These are phyloP conservation scores for Acer negundo DNA, from an alignment of 345 rosid genomes.

Conservation along the genomic window DNA sequence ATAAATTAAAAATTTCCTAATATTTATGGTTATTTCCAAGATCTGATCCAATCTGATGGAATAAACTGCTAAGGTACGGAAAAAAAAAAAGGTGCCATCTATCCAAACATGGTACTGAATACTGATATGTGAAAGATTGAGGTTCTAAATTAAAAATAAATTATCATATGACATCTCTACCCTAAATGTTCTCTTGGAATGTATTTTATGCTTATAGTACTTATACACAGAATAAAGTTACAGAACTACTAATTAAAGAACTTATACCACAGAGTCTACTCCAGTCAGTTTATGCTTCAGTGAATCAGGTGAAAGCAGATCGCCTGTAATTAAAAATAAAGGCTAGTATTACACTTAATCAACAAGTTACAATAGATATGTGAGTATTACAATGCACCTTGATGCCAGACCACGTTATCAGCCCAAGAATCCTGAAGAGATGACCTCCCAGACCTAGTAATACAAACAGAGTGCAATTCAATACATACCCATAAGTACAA, in stretches of 20 bases:
- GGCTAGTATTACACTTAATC: not conserved
- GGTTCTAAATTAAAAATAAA: not conserved
- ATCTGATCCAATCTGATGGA: too few species aligned
- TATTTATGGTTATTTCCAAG: too few species aligned
- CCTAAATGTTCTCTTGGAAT: not conserved
- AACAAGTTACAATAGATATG: conserved; percentile 10
- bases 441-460: conserved; percentile 58
- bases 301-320: conserved; percentile 57
- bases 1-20: too few species aligned
- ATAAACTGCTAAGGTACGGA: too few species aligned
- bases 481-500: not conserved
- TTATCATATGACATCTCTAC: not conserved
- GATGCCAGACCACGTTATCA: conserved; percentile 54
- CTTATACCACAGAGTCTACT: conserved; percentile 58
- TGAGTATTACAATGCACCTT: conserved; percentile 30
- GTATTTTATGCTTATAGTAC: not conserved
- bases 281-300: conserved; percentile 53
- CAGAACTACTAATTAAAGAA: conserved; percentile 16
- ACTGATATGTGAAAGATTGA: not conserved
- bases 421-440: conserved; percentile 57
- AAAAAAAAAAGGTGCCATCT: not conserved
- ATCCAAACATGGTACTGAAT: not conserved
- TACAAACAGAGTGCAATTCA: not conserved
- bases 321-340: conserved; percentile 37
- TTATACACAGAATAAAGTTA: not conserved